These are phyloP conservation scores for Cynara cardunculus DNA, from an alignment of 129 eudicot species.

Conservation along the genomic window DNA sequence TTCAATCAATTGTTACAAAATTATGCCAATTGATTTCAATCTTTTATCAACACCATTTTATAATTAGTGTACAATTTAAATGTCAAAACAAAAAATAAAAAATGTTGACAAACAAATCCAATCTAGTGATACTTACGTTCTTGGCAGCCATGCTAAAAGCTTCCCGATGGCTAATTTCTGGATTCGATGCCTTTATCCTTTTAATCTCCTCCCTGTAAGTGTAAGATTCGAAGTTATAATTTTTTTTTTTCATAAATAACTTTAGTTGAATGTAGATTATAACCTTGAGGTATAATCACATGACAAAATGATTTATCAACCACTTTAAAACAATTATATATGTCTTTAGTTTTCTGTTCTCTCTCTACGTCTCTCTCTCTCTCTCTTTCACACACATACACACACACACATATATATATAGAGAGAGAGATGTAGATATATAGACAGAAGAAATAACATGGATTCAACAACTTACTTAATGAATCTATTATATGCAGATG, in stretches of 20 bases:
- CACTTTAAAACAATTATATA: neutral
- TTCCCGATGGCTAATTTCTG: slow-evolving; percentile 70
- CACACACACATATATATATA: neutral
- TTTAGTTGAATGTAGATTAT: neutral
- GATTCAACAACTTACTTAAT: slow-evolving; percentile 39
- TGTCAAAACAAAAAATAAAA: neutral
- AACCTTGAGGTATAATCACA: neutral
- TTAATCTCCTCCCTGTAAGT: slow-evolving; percentile 70
- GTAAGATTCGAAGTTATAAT: neutral
- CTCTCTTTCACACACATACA: neutral
- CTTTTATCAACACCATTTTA: neutral
- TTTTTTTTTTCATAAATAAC: neutral
- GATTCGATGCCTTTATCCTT: slow-evolving; percentile 71
- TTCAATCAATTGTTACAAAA: no score
- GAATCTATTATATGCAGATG: slow-evolving; percentile 72
- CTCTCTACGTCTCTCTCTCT: neutral
- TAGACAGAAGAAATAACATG: neutral
- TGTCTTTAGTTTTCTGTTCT: neutral
- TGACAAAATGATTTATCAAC: neutral
- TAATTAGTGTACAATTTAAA: neutral
- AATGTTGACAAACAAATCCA: neutral
- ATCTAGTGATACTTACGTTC: slow-evolving; percentile 48
- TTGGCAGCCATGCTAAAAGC: slow-evolving; percentile 88
- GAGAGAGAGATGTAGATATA: neutral
- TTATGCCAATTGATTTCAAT: neutral